phyloP scores from a whole-genome alignment of 805 yeast species.

The Candida maris region DNA sequence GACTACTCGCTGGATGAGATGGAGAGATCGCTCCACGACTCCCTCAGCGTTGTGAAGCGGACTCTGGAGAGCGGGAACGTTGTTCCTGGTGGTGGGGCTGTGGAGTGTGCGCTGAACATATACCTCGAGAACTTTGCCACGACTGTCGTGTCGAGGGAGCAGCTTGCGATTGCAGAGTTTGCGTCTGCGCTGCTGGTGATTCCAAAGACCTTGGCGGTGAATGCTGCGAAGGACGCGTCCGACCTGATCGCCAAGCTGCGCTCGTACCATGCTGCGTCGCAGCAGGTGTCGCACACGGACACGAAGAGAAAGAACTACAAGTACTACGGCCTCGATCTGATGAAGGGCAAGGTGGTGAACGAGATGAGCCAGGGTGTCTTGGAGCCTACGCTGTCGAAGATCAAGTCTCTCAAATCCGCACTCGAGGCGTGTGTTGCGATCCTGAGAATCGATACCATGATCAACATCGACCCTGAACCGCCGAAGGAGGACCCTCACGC shows the following conservation, averaged over 20 bases:
- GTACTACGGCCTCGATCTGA: conserved; percentile 88
- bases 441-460: conserved; percentile 96
- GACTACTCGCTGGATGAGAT: conserved; percentile 95
- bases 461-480: conserved; percentile 93
- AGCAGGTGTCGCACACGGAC: conserved; percentile 80
- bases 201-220: conserved; percentile 94
- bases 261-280: conserved; percentile 94
- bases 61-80: conserved; percentile 91
- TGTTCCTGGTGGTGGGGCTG: conserved; percentile 99
- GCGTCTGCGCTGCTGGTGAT: conserved; percentile 85
- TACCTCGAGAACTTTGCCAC: conserved; percentile 96
- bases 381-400: conserved; percentile 92
- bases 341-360: conserved; percentile 88
- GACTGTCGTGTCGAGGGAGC: conserved; percentile 95
- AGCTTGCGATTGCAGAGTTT: conserved; percentile 96
- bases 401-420: conserved; percentile 91
- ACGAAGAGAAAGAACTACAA: conserved; percentile 78
- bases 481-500: conserved; percentile 91
- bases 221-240: conserved; percentile 95
- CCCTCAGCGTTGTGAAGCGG: conserved; percentile 90
- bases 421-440: conserved; percentile 98
- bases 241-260: conserved; percentile 94
- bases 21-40: conserved; percentile 96
- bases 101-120: conserved; percentile 91
- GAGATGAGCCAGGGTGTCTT: conserved; percentile 81